Evolutionary conservation across 2,329 filamentous ascomycete species (phyloP).

Genomic region (Ophiostoma quercus): DNA sequence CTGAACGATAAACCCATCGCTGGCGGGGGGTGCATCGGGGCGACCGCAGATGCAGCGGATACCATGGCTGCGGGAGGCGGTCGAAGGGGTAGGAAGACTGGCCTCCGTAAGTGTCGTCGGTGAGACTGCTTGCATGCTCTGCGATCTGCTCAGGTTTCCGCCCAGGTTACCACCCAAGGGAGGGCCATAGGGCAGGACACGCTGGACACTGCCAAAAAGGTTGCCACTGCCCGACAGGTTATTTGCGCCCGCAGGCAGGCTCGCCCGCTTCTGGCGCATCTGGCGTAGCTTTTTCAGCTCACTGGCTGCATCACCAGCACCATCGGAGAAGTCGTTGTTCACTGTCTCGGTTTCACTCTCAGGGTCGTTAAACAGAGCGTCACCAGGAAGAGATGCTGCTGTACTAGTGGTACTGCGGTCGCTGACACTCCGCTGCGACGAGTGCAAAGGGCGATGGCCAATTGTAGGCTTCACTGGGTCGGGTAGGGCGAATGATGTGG

Average conservation of each 20-base stretch:
- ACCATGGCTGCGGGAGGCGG: conserved; percentile 38
- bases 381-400: conserved; percentile 33
- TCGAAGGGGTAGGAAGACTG: conserved; percentile 44
- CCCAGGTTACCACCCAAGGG: conserved; percentile 27
- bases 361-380: conserved; percentile 34
- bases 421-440: conserved; percentile 43
- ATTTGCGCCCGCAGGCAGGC: conserved; percentile 21
- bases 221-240: conserved; percentile 19
- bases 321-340: conserved; percentile 41
- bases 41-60: conserved; percentile 55
- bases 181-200: conserved; percentile 21
- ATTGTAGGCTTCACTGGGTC: conserved; percentile 47
- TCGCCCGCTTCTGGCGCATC: conserved; percentile 39
- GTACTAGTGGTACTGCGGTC: conserved; percentile 45
- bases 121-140: conserved; percentile 37
- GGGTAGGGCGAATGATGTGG: conserved; percentile 53
- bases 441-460: conserved; percentile 43
- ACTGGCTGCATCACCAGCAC: conserved; percentile 52
- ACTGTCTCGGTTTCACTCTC: conserved; percentile 59
- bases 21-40: conserved; percentile 39
- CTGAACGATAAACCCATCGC: conserved; percentile 56
- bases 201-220: conserved; percentile 23
- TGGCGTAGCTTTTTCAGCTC: conserved; percentile 57
- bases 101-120: conserved; percentile 48
- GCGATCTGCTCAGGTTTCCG: conserved; percentile 22